A percentile compares a stretch with the other conserved stretches of the same genome.
Conservation (phyloP, 1,139 yeast genomes). For the Eremothecium sinecaudum region DNA sequence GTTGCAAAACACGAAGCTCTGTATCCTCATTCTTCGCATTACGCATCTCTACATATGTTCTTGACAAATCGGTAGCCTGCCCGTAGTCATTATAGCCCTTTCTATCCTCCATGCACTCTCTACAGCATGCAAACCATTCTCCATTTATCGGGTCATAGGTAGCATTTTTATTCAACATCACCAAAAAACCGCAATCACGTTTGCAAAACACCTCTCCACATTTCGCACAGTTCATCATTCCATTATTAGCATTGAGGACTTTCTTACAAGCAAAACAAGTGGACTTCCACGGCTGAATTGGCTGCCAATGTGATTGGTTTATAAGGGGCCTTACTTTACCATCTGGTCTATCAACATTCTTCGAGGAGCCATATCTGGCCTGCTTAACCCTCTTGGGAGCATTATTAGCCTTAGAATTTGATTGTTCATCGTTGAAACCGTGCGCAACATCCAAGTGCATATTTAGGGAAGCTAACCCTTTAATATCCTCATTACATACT, state of each 20-base stretch:
- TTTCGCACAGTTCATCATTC: constrained; percentile 50
- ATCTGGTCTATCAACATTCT: too few relatives aligned
- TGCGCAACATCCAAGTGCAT: constrained; percentile 68
- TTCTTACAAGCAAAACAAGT: constrained; percentile 34
- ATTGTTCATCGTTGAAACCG: constrained; percentile 23
- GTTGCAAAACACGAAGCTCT: constrained; percentile 44
- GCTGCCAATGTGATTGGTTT: constrained; percentile 57
- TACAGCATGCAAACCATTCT: constrained; percentile 63
- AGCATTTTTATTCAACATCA: constrained; percentile 40
- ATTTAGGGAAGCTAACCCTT: constrained; percentile 49
- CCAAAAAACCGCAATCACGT: constrained; percentile 47
- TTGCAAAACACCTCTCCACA: constrained; percentile 71
- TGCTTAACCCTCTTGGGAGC: too few relatives aligned
- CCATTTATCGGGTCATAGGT: constrained; percentile 43
- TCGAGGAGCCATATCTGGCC: too few relatives aligned
- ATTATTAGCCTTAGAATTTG: background rate
- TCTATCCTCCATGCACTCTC: constrained; percentile 45
- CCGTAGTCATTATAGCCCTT: constrained; percentile 47
- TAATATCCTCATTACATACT: constrained; percentile 56
- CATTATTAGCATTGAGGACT: constrained; percentile 40
- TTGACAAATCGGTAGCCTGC: constrained; percentile 38
- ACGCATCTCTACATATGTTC: constrained; percentile 37
- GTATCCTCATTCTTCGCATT: constrained; percentile 33
- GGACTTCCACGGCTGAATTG: constrained; percentile 36
- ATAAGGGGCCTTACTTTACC: constrained; percentile 25